These are phyloP conservation scores for Penicillium sp. DNA, from an alignment of 2,329 filamentous ascomycete genomes.

Conservation along the genomic window DNA sequence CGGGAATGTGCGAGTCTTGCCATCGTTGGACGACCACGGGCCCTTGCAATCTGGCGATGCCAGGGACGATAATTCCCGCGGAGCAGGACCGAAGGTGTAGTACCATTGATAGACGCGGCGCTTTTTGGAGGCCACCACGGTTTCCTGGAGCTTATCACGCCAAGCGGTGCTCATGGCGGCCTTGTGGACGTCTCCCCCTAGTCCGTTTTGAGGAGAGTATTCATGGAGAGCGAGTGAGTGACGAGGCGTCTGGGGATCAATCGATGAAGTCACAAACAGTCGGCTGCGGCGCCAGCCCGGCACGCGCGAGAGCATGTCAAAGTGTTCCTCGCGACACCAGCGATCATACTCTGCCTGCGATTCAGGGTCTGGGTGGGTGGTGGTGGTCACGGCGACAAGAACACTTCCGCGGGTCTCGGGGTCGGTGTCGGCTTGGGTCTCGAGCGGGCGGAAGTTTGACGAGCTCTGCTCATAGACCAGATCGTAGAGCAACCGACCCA, in stretches of 20 bases:
- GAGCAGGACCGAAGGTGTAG: slow-evolving; percentile 71
- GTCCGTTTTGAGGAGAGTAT: slow-evolving; percentile 60
- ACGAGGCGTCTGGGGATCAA: slow-evolving; percentile 52
- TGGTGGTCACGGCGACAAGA: slow-evolving; percentile 57
- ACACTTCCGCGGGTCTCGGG: slow-evolving; percentile 50
- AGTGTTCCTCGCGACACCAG: slow-evolving; percentile 73
- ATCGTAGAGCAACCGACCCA: slow-evolving; percentile 67
- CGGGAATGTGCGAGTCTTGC: slow-evolving; percentile 49
- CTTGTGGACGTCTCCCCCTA: slow-evolving; percentile 59
- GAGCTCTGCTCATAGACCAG: slow-evolving; percentile 53
- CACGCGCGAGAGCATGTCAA: slow-evolving; percentile 63
- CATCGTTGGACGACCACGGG: slow-evolving; percentile 52
- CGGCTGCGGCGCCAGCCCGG: slow-evolving; percentile 74
- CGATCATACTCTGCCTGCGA: slow-evolving; percentile 52
- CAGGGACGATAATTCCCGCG: slow-evolving; percentile 60
- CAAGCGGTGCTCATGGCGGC: slow-evolving; percentile 59
- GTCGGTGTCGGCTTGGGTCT: slow-evolving; percentile 54
- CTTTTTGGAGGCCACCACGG: slow-evolving; percentile 52
- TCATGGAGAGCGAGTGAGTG: slow-evolving; percentile 67
- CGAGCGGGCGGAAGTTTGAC: slow-evolving; percentile 53
- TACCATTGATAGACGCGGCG: slow-evolving; percentile 64
- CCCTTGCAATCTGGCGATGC: slow-evolving; percentile 42
- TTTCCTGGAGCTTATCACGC: slow-evolving; percentile 53
- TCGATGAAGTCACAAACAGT: slow-evolving; percentile 59
- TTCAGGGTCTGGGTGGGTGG: slow-evolving; percentile 47